These are phyloP conservation scores for Xylaria sp. DNA, from an alignment of 2,329 filamentous ascomycete genomes.

Conservation along the genomic window DNA sequence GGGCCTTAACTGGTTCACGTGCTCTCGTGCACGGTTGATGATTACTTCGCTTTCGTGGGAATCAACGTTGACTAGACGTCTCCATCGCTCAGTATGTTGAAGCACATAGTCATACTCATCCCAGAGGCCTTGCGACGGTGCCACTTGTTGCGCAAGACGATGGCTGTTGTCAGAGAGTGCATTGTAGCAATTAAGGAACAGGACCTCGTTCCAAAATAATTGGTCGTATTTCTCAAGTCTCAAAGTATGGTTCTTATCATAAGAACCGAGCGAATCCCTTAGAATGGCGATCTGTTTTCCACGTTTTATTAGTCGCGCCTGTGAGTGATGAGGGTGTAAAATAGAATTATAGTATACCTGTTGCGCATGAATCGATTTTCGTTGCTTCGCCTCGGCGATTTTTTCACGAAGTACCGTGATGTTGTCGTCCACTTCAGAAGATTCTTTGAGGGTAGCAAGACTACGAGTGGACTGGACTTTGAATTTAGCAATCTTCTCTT, in stretches of 20 bases:
- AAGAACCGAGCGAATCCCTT: constrained; percentile 6
- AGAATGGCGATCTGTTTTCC: constrained; percentile 27
- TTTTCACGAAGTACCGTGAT: background rate
- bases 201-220: constrained; percentile 17
- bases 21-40: constrained; percentile 41
- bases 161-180: constrained; percentile 2
- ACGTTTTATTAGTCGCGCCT: constrained; percentile 2
- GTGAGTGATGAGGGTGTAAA: background rate
- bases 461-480: constrained; percentile 28
- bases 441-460: constrained; percentile 22
- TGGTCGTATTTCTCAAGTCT: constrained; percentile 11
- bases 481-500: constrained; percentile 34
- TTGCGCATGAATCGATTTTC: constrained; percentile 16
- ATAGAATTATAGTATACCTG: constrained; percentile 19
- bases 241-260: background rate
- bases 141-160: background rate
- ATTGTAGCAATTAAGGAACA: constrained; percentile 18
- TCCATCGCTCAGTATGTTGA: constrained; percentile 31
- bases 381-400: constrained; percentile 8
- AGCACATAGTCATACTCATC: constrained; percentile 32
- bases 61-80: constrained; percentile 17
- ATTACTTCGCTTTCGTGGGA: constrained; percentile 8
- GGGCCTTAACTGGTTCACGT: constrained; percentile 45
- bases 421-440: constrained; percentile 7
- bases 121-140: constrained; percentile 14